Conservation (phyloP, 257 asterid species). For the Salvia miltiorrhiza region DNA sequence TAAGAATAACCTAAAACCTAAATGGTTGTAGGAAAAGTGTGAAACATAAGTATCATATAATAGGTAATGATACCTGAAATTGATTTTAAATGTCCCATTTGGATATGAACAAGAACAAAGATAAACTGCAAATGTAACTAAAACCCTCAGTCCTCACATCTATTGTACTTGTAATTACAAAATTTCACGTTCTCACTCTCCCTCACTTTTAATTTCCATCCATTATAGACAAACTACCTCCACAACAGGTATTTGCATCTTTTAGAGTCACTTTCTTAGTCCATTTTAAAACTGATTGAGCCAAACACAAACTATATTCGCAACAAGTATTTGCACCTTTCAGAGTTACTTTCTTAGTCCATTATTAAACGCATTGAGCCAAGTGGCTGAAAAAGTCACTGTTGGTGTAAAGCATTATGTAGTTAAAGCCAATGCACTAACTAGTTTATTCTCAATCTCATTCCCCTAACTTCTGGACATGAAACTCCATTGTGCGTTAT, state of each 20-base stretch:
- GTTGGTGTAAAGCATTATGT: neutral
- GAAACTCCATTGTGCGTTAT: slow-evolving; percentile 5
- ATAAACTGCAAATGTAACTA: neutral
- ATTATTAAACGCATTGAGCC: neutral
- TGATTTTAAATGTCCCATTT: neutral
- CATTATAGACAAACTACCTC: slow-evolving; percentile 3
- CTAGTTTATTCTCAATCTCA: neutral
- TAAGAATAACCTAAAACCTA: slow-evolving; percentile 16
- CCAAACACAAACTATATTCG: too few relatives aligned
- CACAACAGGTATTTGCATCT: neutral
- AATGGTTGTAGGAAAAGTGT: neutral
- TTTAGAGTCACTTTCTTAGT: too few relatives aligned
- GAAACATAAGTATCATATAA: neutral
- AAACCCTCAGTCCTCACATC: slow-evolving; percentile 1
- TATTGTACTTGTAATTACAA: neutral
- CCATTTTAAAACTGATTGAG: too few relatives aligned
- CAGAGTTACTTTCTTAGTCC: neutral
- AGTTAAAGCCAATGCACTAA: neutral
- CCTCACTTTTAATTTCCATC: neutral
- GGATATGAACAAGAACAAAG: neutral
- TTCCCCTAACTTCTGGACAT: neutral
- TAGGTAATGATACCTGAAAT: neutral
- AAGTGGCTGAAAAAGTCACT: neutral
- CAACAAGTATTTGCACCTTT: too few relatives aligned
- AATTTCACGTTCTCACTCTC: neutral